These are phyloP conservation scores for Pinus albicaulis DNA, from an alignment of 75 land plant genomes.

Conservation along the genomic window DNA sequence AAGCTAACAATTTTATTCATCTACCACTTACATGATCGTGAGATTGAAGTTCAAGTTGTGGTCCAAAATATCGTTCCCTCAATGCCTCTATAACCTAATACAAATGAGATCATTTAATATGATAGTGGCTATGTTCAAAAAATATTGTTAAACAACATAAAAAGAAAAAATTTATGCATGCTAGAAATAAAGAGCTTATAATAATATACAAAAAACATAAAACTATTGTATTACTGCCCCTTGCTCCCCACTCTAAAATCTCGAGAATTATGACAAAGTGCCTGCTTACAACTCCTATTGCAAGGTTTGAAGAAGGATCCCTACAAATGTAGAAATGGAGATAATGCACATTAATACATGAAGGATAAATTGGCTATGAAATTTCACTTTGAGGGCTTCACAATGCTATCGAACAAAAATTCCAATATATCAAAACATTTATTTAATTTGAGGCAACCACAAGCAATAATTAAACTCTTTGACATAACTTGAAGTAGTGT, in stretches of 20 bases:
- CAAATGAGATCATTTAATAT: neutral
- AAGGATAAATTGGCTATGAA: no score
- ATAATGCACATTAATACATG: no score
- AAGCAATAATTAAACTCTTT: neutral
- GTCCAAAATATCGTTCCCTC: slow-evolving; percentile 90
- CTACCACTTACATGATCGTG: slow-evolving; percentile 70
- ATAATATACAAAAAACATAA: neutral
- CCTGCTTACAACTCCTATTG: neutral
- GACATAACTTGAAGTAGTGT: no score
- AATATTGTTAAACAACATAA: neutral
- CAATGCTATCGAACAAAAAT: neutral
- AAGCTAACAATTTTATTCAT: neutral
- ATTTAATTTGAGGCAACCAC: neutral
- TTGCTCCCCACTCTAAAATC: no score
- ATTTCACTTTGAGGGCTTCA: neutral
- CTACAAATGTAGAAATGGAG: neutral
- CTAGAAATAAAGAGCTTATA: neutral
- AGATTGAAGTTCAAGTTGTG: slow-evolving; percentile 71
- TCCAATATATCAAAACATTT: neutral
- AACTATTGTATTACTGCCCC: neutral
- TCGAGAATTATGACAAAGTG: no score
- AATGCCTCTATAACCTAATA: slow-evolving; percentile 59
- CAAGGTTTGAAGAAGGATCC: neutral
- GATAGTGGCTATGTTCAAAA: neutral
- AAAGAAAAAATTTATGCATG: neutral